Conservation (phyloP, 2,329 filamentous ascomycete species). For the Trichoderma guizhouense region DNA sequence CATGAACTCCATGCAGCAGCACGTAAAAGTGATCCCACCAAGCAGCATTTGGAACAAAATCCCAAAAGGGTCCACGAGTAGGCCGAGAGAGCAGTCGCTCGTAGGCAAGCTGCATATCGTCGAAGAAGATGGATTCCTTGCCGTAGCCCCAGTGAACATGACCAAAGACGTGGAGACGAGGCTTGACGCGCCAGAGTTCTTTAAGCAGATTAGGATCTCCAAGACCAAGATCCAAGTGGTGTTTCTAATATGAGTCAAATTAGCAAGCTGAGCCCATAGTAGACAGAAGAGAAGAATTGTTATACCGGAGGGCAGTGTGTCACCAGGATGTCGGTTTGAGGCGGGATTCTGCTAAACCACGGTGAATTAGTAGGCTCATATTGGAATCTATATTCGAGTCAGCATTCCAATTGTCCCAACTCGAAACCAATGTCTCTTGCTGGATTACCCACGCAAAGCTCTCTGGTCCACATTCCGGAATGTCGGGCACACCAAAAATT, state of each 20-base stretch:
- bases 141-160: slow-evolving; percentile 79
- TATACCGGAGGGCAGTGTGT: slow-evolving; percentile 73
- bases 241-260: slow-evolving; percentile 41
- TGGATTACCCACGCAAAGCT: slow-evolving; percentile 54
- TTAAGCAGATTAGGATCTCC: slow-evolving; percentile 68
- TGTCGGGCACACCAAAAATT: slow-evolving; percentile 78
- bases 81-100: slow-evolving; percentile 57
- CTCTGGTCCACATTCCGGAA: slow-evolving; percentile 69
- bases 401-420: not conserved
- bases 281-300: slow-evolving; percentile 22
- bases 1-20: slow-evolving; percentile 44
- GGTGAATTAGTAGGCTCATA: slow-evolving; percentile 64
- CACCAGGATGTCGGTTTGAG: slow-evolving; percentile 71
- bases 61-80: slow-evolving; percentile 41
- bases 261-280: not conserved
- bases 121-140: slow-evolving; percentile 67
- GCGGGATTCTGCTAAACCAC: slow-evolving; percentile 69
- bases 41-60: slow-evolving; percentile 43
- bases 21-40: slow-evolving; percentile 48
- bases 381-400: slow-evolving; percentile 56
- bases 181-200: slow-evolving; percentile 72
- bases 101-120: slow-evolving; percentile 67
- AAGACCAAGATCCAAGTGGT: slow-evolving; percentile 66
- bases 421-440: not conserved
- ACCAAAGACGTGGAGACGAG: slow-evolving; percentile 76